phyloP scores from a whole-genome alignment of 2,329 filamentous ascomycete genomes.

The Acarospora socialis region DNA sequence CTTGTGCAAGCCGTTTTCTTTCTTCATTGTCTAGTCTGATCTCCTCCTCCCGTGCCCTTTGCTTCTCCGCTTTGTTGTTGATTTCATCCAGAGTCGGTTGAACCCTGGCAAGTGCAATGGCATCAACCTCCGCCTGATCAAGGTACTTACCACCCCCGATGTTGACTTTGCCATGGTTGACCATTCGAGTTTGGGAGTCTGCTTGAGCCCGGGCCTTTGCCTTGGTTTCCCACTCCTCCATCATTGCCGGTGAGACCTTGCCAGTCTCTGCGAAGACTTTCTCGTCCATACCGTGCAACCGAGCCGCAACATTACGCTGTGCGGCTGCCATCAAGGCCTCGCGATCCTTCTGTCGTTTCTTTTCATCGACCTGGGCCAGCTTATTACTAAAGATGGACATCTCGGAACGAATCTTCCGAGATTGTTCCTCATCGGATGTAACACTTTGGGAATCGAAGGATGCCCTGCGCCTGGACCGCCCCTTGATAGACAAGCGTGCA shows the following conservation, averaged over 20 bases:
- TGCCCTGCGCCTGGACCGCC: conserved; percentile 43
- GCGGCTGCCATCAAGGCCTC: conserved; percentile 63
- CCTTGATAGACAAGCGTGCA: conserved; percentile 38
- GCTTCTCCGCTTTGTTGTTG: conserved; percentile 58
- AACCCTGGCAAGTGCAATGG: conserved; percentile 60
- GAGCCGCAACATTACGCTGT: conserved; percentile 70
- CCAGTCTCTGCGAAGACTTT: conserved; percentile 65
- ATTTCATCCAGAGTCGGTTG: conserved; percentile 80
- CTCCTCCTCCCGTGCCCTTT: conserved; percentile 52
- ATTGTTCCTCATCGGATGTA: conserved; percentile 51
- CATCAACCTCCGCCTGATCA: conserved; percentile 62
- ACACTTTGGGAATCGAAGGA: conserved; percentile 50
- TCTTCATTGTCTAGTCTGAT: conserved; percentile 50
- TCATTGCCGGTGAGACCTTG: conserved; percentile 51
- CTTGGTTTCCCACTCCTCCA: conserved; percentile 66
- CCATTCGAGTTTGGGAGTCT: conserved; percentile 46
- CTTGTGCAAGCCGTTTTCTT: conserved; percentile 42
- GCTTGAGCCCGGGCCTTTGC: conserved; percentile 55
- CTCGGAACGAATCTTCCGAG: conserved; percentile 58
- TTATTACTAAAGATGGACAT: conserved; percentile 64
- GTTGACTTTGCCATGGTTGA: conserved; percentile 45
- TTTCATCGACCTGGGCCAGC: conserved; percentile 52
- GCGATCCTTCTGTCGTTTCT: conserved; percentile 62
- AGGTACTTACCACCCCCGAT: conserved; percentile 73
- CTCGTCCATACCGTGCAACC: conserved; percentile 68